Percentiles rank a stretch among this genome's conserved stretches.
phyloP scores from a whole-genome alignment of 306 rosid species.

The Prunus padus region DNA sequence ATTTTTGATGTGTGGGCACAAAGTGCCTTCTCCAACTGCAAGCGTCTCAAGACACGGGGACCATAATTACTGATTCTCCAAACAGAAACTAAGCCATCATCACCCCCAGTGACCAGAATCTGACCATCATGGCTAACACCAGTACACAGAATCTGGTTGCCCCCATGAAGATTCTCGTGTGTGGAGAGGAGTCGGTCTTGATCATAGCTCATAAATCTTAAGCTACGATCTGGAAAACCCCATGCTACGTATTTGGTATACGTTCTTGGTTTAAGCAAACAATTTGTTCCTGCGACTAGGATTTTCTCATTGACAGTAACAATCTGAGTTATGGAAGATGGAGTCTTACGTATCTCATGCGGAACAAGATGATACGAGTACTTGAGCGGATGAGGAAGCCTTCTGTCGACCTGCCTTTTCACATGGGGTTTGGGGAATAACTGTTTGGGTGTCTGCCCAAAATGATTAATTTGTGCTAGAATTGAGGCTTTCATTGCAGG shows the following conservation, averaged over 20 bases:
- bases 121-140: conserved; percentile 89
- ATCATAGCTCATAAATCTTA: conserved; percentile 91
- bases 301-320: conserved; percentile 73
- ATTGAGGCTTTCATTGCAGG: conserved; percentile 99
- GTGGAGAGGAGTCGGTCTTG: conserved; percentile 93
- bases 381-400: conserved; percentile 92
- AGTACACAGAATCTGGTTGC: conserved; percentile 84
- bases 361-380: conserved; percentile 68
- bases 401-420: conserved; percentile 78
- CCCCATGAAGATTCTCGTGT: conserved; percentile 94
- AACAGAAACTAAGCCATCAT: conserved; percentile 87
- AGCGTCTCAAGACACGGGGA: conserved; percentile 55
- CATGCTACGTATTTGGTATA: conserved; percentile 89
- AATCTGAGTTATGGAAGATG: conserved; percentile 82
- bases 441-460: conserved; percentile 99
- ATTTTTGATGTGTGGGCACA: conserved; percentile 80
- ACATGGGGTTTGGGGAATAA: conserved; percentile 86
- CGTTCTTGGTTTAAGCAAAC: conserved; percentile 86
- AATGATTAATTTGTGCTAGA: conserved; percentile 97
- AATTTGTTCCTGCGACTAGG: conserved; percentile 72
- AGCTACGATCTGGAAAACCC: conserved; percentile 97
- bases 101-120: conserved; percentile 92
- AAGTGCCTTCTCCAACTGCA: conserved; percentile 92
- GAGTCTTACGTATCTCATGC: conserved; percentile 75
- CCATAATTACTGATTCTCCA: conserved; percentile 81